These are phyloP conservation scores for Cornus controversa DNA, from an alignment of 148 eudicot genomes.

Conservation along the genomic window DNA sequence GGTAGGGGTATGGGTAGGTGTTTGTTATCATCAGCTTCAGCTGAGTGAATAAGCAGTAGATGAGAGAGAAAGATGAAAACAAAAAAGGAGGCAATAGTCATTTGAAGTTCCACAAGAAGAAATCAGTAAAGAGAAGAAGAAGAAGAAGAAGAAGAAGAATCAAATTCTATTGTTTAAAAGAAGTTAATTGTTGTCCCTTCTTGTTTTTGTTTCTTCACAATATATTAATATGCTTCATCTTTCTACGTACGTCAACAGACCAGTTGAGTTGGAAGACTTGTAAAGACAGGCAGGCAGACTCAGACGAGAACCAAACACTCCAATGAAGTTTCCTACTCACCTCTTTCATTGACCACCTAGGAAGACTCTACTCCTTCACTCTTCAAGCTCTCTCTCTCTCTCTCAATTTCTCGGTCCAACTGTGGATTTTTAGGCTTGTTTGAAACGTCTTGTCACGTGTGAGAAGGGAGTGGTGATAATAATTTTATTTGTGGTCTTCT, in stretches of 20 bases:
- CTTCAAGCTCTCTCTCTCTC: not conserved
- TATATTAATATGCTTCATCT: too few relatives aligned
- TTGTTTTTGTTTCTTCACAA: too few relatives aligned
- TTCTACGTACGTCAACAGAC: too few relatives aligned
- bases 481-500: too few relatives aligned
- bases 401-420: too few relatives aligned
- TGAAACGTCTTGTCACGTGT: too few relatives aligned
- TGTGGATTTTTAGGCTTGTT: too few relatives aligned
- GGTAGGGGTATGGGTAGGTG: not conserved
- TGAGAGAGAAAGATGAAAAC: not conserved
- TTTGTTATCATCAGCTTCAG: slow-evolving; percentile 4
- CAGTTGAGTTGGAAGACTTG: too few relatives aligned
- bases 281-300: too few relatives aligned
- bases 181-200: not conserved
- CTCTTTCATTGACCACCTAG: not conserved
- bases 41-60: slow-evolving; percentile 12
- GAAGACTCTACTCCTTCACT: not conserved
- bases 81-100: not conserved
- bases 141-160: not conserved
- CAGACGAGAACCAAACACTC: too few relatives aligned
- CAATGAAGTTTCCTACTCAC: not conserved
- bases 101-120: not conserved
- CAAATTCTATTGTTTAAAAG: not conserved
- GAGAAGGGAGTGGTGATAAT: too few relatives aligned
- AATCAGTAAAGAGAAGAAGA: too few relatives aligned